phyloP scores from a whole-genome alignment of 129 eudicot species.

The Flaveria bidentis region DNA sequence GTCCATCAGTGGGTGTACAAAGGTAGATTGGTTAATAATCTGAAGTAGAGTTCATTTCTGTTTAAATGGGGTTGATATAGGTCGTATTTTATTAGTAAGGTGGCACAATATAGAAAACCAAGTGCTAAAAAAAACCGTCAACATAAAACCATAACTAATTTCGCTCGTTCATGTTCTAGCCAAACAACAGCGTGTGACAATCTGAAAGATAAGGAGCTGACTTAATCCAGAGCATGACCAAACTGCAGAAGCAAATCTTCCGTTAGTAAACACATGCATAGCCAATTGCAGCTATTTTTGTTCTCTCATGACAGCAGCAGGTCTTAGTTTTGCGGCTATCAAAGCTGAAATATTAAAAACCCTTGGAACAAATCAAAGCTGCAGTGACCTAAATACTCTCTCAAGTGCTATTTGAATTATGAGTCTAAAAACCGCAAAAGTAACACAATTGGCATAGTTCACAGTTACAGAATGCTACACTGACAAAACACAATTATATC shows the following conservation, averaged over 20 bases:
- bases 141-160: not conserved
- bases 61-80: not conserved
- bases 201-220: no score
- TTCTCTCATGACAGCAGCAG: no score
- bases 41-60: not conserved
- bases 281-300: not conserved
- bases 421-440: conserved; percentile 30
- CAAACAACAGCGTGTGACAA: no score
- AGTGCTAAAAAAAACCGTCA: not conserved
- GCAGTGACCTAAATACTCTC: not conserved
- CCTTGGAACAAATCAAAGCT: not conserved
- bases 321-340: not conserved
- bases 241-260: not conserved
- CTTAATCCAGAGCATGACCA: not conserved
- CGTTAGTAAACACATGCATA: not conserved
- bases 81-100: not conserved
- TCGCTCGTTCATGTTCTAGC: not conserved
- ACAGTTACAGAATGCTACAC: conserved; percentile 36
- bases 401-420: conserved; percentile 18
- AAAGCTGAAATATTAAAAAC: not conserved
- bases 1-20: not conserved
- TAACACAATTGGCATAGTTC: conserved; percentile 24
- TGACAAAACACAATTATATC: conserved; percentile 15
- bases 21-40: not conserved
- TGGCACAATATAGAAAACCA: not conserved